Evolutionary conservation across 106 monocot genomes (phyloP).

Genomic region (Xerophyta viscosa): DNA sequence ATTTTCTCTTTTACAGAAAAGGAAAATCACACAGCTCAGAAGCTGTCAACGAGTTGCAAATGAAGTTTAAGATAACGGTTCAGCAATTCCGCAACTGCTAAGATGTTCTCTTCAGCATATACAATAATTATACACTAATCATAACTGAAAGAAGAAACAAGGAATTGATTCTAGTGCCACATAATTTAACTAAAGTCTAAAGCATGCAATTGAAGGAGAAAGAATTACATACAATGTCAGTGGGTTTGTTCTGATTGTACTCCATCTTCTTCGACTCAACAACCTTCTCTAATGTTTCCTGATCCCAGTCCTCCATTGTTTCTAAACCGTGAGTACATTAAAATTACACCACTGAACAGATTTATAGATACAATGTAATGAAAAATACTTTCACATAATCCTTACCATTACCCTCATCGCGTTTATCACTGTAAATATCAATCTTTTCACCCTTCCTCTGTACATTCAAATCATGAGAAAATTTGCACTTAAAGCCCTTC

Average conservation of each 20-base stretch:
- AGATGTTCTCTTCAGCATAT: too few species aligned
- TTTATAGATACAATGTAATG: neutral
- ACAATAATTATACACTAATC: too few species aligned
- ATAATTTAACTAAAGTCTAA: neutral
- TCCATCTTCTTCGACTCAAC: slow-evolving; percentile 75
- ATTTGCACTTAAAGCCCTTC: slow-evolving; percentile 96
- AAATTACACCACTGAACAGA: too few species aligned
- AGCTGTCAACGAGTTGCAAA: too few species aligned
- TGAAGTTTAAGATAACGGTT: too few species aligned
- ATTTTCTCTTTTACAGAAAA: too few species aligned
- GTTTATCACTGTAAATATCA: slow-evolving; percentile 86
- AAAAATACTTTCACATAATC: neutral
- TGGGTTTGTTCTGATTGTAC: slow-evolving; percentile 91
- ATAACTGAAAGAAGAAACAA: too few species aligned
- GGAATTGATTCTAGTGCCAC: too few species aligned
- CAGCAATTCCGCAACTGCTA: too few species aligned
- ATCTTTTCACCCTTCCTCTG: slow-evolving; percentile 97
- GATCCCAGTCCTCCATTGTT: slow-evolving; percentile 98
- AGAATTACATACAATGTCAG: slow-evolving; percentile 80
- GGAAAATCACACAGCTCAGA: too few species aligned
- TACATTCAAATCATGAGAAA: slow-evolving; percentile 94
- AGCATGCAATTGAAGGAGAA: neutral
- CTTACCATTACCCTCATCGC: slow-evolving; percentile 54
- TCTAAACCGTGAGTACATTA: too few species aligned
- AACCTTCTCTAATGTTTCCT: slow-evolving; percentile 89